These are phyloP conservation scores for Tolypocladium tropicale DNA, from an alignment of 2,329 filamentous ascomycete species.

Conservation along the genomic window DNA sequence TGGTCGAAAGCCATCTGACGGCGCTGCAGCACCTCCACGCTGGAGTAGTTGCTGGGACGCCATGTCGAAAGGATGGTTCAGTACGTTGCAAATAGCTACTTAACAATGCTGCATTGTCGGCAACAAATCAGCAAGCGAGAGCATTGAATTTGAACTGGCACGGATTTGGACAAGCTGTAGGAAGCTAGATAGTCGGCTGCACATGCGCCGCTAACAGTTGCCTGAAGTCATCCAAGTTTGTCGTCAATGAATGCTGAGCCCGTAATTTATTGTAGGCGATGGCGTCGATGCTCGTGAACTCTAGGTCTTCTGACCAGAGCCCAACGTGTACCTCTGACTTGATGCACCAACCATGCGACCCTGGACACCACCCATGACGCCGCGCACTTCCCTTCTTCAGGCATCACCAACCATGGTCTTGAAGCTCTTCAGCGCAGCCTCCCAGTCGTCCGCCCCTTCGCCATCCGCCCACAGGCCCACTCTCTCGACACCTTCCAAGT, in stretches of 20 bases:
- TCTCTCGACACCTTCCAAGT: conserved; percentile 31
- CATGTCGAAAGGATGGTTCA: too few species aligned
- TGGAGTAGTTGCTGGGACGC: too few species aligned
- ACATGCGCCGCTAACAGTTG: too few species aligned
- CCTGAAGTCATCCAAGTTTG: too few species aligned
- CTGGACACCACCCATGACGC: background rate
- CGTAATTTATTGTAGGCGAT: too few species aligned
- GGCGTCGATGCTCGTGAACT: background rate
- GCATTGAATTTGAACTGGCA: too few species aligned
- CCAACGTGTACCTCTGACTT: background rate
- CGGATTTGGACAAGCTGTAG: too few species aligned
- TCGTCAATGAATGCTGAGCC: too few species aligned
- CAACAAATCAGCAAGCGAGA: too few species aligned
- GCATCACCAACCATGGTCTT: conserved; percentile 23
- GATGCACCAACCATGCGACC: background rate
- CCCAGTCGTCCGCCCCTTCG: conserved; percentile 37
- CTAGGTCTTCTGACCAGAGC: background rate
- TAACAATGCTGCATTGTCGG: too few species aligned
- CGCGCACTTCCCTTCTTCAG: background rate
- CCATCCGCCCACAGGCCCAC: conserved; percentile 32
- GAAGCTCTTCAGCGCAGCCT: conserved; percentile 34
- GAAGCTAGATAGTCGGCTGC: too few species aligned
- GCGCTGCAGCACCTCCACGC: background rate
- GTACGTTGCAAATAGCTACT: too few species aligned
- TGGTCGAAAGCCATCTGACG: background rate